Evolutionary conservation across 2,329 filamentous ascomycete genomes (phyloP).

Genomic region (Colletotrichum sp.): DNA sequence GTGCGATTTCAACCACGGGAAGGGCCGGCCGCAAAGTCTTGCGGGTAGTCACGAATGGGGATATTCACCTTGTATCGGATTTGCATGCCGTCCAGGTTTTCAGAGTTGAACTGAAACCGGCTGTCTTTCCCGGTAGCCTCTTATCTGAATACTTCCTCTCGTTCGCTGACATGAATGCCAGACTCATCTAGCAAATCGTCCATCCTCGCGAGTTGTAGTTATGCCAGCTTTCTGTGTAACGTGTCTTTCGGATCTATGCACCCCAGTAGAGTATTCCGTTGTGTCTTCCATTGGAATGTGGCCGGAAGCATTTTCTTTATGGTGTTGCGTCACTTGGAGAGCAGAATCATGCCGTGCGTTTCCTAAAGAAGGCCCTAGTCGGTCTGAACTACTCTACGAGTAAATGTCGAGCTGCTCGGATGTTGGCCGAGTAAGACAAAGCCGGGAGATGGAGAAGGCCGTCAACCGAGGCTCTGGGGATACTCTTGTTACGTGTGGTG

Average conservation of each 20-base stretch:
- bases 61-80: background rate
- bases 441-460: background rate
- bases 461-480: background rate
- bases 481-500: background rate
- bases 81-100: background rate
- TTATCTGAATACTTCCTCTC: background rate
- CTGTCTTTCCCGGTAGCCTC: background rate
- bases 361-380: background rate
- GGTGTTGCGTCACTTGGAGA: background rate
- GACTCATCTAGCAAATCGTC: background rate
- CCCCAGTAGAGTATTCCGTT: accelerated
- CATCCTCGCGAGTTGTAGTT: background rate
- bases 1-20: background rate
- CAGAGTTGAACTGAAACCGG: background rate
- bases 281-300: background rate
- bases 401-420: background rate
- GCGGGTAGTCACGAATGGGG: background rate
- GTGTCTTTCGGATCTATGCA: background rate
- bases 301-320: background rate
- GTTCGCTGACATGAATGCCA: background rate
- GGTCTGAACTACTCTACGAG: background rate
- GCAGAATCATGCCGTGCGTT: background rate
- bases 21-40: background rate
- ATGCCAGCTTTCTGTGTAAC: background rate
- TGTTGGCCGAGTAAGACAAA: background rate